Percentiles rank a stretch among this genome's conserved stretches.
These are phyloP conservation scores for Wickerhamomyces rabaulensis DNA, from an alignment of 805 yeast genomes.

Conservation along the genomic window DNA sequence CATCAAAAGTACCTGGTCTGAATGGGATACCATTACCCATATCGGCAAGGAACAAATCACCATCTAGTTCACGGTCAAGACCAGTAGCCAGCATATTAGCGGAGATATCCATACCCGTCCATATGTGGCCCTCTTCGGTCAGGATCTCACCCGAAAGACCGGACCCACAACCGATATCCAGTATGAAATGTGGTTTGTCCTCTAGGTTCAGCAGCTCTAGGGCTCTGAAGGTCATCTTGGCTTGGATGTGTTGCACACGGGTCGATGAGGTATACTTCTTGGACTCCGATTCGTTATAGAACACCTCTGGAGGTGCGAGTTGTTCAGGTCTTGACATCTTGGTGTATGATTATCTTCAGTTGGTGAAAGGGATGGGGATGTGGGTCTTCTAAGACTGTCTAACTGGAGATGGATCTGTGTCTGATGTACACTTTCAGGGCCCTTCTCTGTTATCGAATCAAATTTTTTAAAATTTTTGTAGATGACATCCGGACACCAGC, in stretches of 20 bases:
- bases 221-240: constrained; percentile 94
- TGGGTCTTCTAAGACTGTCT: neutral
- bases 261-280: constrained; percentile 86
- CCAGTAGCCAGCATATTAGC: constrained; percentile 96
- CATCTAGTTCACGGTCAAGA: constrained; percentile 85
- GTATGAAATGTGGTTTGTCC: constrained; percentile 48
- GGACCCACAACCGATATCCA: constrained; percentile 97
- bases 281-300: constrained; percentile 88
- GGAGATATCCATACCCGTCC: constrained; percentile 96
- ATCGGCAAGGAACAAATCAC: constrained; percentile 87
- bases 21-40: constrained; percentile 94
- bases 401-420: neutral
- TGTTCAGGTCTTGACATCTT: constrained; percentile 94
- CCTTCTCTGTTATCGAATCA: too few species aligned
- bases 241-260: constrained; percentile 97
- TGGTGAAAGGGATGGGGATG: too few species aligned
- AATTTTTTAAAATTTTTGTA: neutral
- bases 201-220: constrained; percentile 79
- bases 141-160: constrained; percentile 93
- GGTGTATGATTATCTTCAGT: neutral
- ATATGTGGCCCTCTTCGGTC: constrained; percentile 86
- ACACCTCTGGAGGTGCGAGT: constrained; percentile 93
- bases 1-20: constrained; percentile 94
- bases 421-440: too few species aligned
- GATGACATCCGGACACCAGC: neutral